Evolutionary conservation across 208 protist species (phyloP).

Genomic region (Leishmania braziliensis): DNA sequence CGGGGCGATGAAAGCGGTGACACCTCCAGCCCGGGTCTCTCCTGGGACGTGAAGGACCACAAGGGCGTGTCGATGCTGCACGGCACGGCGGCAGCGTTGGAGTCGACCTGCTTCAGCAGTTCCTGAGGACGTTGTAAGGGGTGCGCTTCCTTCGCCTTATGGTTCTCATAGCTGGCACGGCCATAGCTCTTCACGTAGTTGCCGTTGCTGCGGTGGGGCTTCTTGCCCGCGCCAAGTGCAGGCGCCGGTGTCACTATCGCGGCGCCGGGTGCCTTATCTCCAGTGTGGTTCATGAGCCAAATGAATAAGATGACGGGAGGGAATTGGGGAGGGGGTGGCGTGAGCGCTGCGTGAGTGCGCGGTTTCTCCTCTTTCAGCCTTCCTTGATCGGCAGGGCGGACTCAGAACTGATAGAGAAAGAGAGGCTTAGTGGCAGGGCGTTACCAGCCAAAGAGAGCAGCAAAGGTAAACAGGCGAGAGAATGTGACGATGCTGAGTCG

Average conservation of each 20-base stretch:
- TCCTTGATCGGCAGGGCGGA: not conserved
- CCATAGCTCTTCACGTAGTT: slow-evolving; percentile 30
- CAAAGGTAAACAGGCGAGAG: not conserved
- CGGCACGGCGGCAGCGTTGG: slow-evolving; percentile 6
- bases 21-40: not conserved
- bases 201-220: slow-evolving; percentile 16
- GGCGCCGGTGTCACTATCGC: slow-evolving; percentile 22
- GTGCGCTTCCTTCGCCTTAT: slow-evolving; percentile 10
- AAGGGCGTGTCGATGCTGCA: not conserved
- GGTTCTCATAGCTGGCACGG: slow-evolving; percentile 21
- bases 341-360: not conserved
- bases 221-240: slow-evolving; percentile 10
- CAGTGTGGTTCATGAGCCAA: slow-evolving; percentile 10
- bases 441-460: not conserved
- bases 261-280: not conserved
- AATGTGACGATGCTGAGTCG: too few species aligned
- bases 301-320: not conserved
- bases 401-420: not conserved
- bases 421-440: not conserved
- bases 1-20: not conserved
- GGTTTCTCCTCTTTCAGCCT: not conserved
- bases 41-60: not conserved
- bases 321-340: not conserved
- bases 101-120: slow-evolving; percentile 8
- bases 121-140: slow-evolving; percentile 14